Percentiles rank a stretch among this genome's conserved stretches.
Evolutionary conservation across 2,329 filamentous ascomycete genomes (phyloP).

Genomic region (Xylaria multiplex): DNA sequence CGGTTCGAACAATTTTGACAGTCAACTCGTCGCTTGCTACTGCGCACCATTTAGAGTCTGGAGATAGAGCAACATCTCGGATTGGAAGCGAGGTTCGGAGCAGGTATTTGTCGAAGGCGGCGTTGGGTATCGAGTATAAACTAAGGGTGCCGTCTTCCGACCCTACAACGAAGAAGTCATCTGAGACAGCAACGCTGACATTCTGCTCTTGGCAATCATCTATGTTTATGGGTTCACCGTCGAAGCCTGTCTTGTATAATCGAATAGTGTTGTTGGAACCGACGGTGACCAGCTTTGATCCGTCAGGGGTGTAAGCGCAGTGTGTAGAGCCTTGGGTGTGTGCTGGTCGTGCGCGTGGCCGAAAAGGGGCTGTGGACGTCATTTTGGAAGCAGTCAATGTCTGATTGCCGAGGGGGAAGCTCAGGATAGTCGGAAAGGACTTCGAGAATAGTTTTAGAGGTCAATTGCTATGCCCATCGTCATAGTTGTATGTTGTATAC

Average conservation of each 20-base stretch:
- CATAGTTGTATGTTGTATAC: constrained; percentile 5
- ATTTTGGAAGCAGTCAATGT: constrained; percentile 41
- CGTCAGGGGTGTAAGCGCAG: constrained; percentile 89
- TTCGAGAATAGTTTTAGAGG: not conserved
- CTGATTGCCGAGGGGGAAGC: not conserved
- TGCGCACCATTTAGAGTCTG: constrained; percentile 86
- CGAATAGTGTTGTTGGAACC: constrained; percentile 94
- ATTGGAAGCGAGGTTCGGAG: constrained; percentile 86
- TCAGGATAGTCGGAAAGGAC: not conserved
- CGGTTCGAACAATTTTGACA: constrained; percentile 86
- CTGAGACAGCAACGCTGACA: constrained; percentile 77
- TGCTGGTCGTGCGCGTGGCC: constrained; percentile 72
- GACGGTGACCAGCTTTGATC: constrained; percentile 86
- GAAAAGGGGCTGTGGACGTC: constrained; percentile 55
- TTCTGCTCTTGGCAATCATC: constrained; percentile 92
- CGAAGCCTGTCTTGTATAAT: constrained; percentile 88
- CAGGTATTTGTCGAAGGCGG: constrained; percentile 81
- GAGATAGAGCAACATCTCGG: constrained; percentile 83
- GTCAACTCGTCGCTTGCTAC: constrained; percentile 96
- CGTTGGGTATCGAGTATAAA: constrained; percentile 82
- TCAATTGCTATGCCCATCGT: constrained; percentile 14
- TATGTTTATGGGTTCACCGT: constrained; percentile 91
- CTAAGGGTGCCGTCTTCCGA: constrained; percentile 97
- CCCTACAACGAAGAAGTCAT: constrained; percentile 87
- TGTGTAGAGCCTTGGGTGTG: constrained; percentile 89